These are phyloP conservation scores for Aaosphaeria pasadenensis DNA, from an alignment of 2,329 filamentous ascomycete species.

Conservation along the genomic window DNA sequence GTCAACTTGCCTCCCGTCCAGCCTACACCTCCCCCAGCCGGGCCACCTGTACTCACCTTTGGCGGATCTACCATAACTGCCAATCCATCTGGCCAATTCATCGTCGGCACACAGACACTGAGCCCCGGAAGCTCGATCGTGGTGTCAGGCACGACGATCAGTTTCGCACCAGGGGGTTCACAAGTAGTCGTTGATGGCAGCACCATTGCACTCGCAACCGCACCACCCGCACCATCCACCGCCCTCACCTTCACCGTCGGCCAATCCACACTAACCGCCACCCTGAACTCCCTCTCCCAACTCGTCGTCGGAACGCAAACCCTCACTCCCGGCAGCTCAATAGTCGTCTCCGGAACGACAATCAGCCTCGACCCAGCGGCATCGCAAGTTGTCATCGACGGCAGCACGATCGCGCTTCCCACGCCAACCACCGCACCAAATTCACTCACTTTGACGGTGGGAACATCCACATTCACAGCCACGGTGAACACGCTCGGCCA, in stretches of 20 bases:
- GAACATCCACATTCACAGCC: not conserved
- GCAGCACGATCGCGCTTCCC: not conserved
- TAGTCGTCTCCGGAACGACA: not conserved
- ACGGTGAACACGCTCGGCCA: not conserved
- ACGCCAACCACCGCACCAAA: too few species aligned
- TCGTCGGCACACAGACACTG: not conserved
- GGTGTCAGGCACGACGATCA: too few species aligned
- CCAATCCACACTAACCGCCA: not conserved
- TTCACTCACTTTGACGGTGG: too few species aligned
- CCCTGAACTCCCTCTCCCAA: not conserved
- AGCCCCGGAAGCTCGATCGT: not conserved
- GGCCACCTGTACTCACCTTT: not conserved
- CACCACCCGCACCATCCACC: too few species aligned
- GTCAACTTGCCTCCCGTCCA: not conserved
- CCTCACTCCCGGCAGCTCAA: not conserved
- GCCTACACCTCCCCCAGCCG: not conserved
- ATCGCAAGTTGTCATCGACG: not conserved
- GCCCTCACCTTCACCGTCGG: too few species aligned
- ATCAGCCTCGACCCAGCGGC: slow-evolving; percentile 1
- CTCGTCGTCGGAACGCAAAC: not conserved
- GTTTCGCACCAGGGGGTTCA: not conserved
- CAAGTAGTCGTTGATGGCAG: not conserved
- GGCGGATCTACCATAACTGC: not conserved
- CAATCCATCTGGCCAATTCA: not conserved
- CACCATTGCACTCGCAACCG: not conserved